Percentiles rank a stretch among this genome's conserved stretches.
Evolutionary conservation across 192 early-diverging fungal genomes (phyloP).

Genomic region (Coemansia sp.): DNA sequence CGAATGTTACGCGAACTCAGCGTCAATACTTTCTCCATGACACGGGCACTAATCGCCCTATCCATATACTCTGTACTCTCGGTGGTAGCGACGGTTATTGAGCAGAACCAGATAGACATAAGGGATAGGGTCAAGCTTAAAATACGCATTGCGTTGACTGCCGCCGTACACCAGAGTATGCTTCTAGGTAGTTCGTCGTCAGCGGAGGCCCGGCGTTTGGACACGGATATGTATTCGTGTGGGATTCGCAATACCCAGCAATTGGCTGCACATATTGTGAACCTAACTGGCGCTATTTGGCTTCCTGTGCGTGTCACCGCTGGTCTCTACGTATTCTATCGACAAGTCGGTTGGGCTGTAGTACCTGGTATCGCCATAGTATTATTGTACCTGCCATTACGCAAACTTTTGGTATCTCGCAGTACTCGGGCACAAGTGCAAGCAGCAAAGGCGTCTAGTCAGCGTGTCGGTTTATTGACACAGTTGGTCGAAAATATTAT

Average conservation of each 20-base stretch:
- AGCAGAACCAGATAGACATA: constrained; percentile 51
- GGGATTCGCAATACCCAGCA: constrained; percentile 16
- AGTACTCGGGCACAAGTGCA: neutral
- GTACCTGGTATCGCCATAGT: constrained; percentile 20
- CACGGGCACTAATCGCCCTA: neutral
- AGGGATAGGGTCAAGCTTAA: constrained; percentile 26
- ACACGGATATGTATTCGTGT: constrained; percentile 34
- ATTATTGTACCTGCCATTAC: constrained; percentile 32
- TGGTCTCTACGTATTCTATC: constrained; percentile 35
- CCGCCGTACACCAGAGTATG: constrained; percentile 23
- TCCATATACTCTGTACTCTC: constrained; percentile 2
- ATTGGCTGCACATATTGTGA: constrained; percentile 17
- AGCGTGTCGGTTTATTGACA: constrained; percentile 9
- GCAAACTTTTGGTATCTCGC: constrained; percentile 13
- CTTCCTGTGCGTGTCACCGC: constrained; percentile 21
- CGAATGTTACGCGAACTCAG: constrained; percentile 25
- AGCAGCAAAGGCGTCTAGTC: neutral
- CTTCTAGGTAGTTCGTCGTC: neutral
- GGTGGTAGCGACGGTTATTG: neutral
- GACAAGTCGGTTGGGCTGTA: constrained; percentile 44
- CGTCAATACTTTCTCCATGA: neutral
- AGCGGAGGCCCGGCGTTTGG: neutral
- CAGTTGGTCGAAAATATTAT: constrained; percentile 32
- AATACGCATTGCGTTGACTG: constrained; percentile 19
- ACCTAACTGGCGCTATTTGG: constrained; percentile 22